phyloP scores from a whole-genome alignment of 306 rosid genomes.

The Prosopis cineraria region DNA sequence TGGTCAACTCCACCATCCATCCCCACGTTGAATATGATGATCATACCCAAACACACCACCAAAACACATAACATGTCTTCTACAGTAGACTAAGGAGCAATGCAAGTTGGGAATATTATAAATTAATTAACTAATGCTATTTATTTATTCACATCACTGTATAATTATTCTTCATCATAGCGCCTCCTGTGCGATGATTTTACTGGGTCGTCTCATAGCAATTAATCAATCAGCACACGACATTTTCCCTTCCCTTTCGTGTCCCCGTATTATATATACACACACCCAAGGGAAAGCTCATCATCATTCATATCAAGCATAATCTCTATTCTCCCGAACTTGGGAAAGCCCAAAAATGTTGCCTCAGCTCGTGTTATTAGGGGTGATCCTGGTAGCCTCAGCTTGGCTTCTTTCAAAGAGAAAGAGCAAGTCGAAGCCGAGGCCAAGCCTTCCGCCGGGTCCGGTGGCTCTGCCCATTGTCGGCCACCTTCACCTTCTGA shows the following conservation, averaged over 20 bases:
- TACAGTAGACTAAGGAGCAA: too few species aligned
- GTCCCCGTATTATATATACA: background rate
- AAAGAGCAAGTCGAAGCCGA: background rate
- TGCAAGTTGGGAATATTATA: too few species aligned
- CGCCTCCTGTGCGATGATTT: background rate
- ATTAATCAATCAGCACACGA: background rate
- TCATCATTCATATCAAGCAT: background rate
- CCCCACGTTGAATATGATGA: background rate
- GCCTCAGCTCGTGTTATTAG: background rate
- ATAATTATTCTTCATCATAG: background rate
- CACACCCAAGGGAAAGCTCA: background rate
- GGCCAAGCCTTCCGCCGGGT: constrained; percentile 40
- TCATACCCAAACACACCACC: background rate
- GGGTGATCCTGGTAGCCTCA: background rate
- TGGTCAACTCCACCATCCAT: background rate
- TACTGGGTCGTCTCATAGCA: background rate
- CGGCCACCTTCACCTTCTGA: constrained; percentile 46
- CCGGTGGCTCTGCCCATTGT: constrained; percentile 44
- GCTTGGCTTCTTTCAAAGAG: constrained; percentile 3
- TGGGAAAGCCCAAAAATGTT: constrained; percentile 3
- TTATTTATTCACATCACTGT: too few species aligned
- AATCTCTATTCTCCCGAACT: background rate
- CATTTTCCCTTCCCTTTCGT: background rate
- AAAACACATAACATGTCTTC: too few species aligned
- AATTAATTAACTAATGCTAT: too few species aligned